Base-by-base conservation (phyloP, 306 rosid species). In the Ceratonia siliqua region DNA sequence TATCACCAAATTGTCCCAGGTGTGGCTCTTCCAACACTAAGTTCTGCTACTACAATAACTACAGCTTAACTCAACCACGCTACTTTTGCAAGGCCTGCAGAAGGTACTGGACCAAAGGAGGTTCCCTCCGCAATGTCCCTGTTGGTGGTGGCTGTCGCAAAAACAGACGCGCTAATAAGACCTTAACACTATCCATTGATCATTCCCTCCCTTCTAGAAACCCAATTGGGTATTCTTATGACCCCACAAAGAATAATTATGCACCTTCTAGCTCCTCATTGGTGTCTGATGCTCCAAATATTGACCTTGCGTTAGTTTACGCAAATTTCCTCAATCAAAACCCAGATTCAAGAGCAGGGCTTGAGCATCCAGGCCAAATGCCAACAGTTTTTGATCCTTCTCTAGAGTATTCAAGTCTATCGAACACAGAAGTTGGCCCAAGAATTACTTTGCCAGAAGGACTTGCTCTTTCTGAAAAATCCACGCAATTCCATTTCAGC, bases 71-170 rank as follows among this genome's bases (percentile, higher is more conserved):
- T 21, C 95, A 91, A 56, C 97, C 97, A 6, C 66, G 97, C 62
- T 91, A 87, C 82, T 91, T 91, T 75, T 91, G 97, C 87, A 91
- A 91, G 43, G 90, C 87, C 39, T 91, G 93, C 55, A 86, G 95
- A 78, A 82, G 95, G 70, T 91, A 87, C 62, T 89, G 95, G 95
- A 91, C 97, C 22, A 91, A 87, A 81, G 97, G 97, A 8, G 97
- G 97, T 4, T 89, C 97, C 43, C 89, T 91, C 56, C 75, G 95
- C 15, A 86, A 91, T 18, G 93, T 91, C 6, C 97, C 97, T 0
- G 85, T 89, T 0, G 95, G 93, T 3, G 95, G 97, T 5, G 89
- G 89, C 8, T 85, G 84, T 75, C 62, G 86, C 49, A 85, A 82
- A 42, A 66, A 73, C 30, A 75, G 89, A 76, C 65, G 89, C 74